A percentile compares a stretch with the other conserved stretches of the same genome.
Evolutionary conservation across 441 rosid species (phyloP).

Genomic region (Flueggea neowawraea): DNA sequence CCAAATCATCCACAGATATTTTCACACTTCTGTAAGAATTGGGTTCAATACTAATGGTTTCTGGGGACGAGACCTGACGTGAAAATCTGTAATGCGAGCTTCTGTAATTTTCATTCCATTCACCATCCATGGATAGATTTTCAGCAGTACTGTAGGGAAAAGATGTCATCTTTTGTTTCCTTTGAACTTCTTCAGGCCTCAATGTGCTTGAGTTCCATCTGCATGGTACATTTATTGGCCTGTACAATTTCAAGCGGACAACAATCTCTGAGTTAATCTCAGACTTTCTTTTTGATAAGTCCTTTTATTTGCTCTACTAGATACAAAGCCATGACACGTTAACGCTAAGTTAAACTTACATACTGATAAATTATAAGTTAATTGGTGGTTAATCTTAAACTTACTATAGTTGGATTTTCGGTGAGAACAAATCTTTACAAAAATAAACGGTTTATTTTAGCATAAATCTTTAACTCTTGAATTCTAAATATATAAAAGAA

Average conservation of each 20-base stretch:
- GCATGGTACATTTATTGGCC: slow-evolving; percentile 78
- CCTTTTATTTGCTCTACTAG: too few relatives aligned
- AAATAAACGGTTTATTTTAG: too few relatives aligned
- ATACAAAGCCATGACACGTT: too few relatives aligned
- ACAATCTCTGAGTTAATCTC: not conserved
- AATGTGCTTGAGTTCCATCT: slow-evolving; percentile 56
- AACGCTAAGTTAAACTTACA: too few relatives aligned
- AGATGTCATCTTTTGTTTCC: slow-evolving; percentile 32
- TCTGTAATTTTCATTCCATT: slow-evolving; percentile 23
- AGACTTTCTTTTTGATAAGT: too few relatives aligned
- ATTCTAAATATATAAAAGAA: too few relatives aligned
- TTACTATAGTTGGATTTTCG: too few relatives aligned
- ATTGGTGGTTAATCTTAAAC: too few relatives aligned
- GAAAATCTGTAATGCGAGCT: slow-evolving; percentile 42
- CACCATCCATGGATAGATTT: slow-evolving; percentile 32
- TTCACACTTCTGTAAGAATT: slow-evolving; percentile 43
- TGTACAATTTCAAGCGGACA: slow-evolving; percentile 9
- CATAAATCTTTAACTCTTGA: too few relatives aligned
- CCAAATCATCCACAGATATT: slow-evolving; percentile 49
- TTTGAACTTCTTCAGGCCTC: slow-evolving; percentile 29
- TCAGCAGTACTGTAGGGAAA: slow-evolving; percentile 30
- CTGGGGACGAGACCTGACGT: slow-evolving; percentile 59
- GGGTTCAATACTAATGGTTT: slow-evolving; percentile 57
- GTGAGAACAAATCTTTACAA: too few relatives aligned
- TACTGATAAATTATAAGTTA: too few relatives aligned